A percentile compares a stretch with the other conserved stretches of the same genome.
phyloP scores from a whole-genome alignment of 805 yeast species.

The Ogataea paraovalis region DNA sequence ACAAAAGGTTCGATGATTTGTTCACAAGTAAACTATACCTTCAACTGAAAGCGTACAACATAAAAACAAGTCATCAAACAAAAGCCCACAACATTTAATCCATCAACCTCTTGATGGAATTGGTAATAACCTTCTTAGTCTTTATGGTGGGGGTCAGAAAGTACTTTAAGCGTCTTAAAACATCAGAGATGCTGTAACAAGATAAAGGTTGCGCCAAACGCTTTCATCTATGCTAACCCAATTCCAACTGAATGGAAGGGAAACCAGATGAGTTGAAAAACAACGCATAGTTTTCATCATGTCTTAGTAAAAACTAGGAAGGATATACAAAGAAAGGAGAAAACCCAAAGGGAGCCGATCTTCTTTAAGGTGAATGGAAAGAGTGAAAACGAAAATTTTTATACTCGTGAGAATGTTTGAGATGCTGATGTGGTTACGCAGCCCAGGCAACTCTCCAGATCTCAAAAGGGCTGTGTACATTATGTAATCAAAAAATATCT shows the following conservation, averaged over 20 bases:
- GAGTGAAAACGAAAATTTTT: background rate
- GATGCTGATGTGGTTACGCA: background rate
- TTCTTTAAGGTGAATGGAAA: too few relatives aligned
- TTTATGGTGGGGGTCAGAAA: constrained; percentile 26
- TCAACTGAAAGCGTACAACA: background rate
- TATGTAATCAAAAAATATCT: background rate
- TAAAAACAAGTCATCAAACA: background rate
- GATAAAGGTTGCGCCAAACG: constrained; percentile 33
- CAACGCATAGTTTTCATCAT: constrained; percentile 62
- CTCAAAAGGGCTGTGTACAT: background rate
- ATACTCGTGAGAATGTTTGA: background rate
- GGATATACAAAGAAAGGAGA: constrained; percentile 43
- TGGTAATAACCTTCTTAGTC: constrained; percentile 7
- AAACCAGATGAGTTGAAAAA: constrained; percentile 33
- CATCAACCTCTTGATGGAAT: background rate
- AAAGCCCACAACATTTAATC: background rate
- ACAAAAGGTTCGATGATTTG: background rate
- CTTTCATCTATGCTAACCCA: constrained; percentile 31
- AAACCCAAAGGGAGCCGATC: constrained; percentile 2
- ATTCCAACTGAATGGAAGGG: constrained; percentile 22
- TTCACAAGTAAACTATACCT: background rate
- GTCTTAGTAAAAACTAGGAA: constrained; percentile 60
- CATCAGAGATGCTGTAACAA: constrained; percentile 28
- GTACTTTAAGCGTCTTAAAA: constrained; percentile 30
- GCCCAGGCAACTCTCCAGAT: background rate